Evolutionary conservation across 495 filamentous ascomycete species (phyloP).

Genomic region (Cairneyella variabilis): DNA sequence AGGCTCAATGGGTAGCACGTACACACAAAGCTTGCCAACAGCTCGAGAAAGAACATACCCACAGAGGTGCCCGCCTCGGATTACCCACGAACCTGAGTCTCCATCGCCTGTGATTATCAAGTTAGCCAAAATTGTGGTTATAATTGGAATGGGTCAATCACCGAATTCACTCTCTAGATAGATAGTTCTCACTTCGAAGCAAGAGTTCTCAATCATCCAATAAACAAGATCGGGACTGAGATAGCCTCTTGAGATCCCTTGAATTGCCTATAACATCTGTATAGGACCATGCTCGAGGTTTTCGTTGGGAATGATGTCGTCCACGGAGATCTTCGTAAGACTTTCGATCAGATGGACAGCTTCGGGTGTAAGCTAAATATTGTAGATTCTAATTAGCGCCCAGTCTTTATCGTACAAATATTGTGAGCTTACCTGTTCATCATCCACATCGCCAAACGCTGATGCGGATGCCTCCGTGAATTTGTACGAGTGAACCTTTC

Average conservation of each 20-base stretch:
- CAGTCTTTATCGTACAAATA: neutral
- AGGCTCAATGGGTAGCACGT: neutral
- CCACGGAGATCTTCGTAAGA: neutral
- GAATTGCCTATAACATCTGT: neutral
- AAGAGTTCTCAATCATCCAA: neutral
- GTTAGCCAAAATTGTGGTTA: neutral
- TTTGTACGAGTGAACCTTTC: neutral
- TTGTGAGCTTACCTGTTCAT: neutral
- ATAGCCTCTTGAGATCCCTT: neutral
- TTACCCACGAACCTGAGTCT: neutral
- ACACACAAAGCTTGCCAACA: neutral
- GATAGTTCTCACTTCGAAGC: neutral
- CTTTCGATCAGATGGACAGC: neutral
- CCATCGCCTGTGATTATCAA: neutral
- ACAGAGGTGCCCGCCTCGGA: neutral
- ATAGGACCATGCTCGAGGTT: neutral
- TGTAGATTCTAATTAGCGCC: neutral
- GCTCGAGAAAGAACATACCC: neutral
- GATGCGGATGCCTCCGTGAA: neutral
- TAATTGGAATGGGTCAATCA: neutral
- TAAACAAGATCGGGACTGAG: neutral
- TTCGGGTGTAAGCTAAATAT: neutral
- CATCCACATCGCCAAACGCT: neutral
- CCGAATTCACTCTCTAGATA: neutral
- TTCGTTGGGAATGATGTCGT: neutral